Base-by-base conservation (phyloP, 441 rosid genomes). In the Cnidoscolus chayamansa region DNA sequence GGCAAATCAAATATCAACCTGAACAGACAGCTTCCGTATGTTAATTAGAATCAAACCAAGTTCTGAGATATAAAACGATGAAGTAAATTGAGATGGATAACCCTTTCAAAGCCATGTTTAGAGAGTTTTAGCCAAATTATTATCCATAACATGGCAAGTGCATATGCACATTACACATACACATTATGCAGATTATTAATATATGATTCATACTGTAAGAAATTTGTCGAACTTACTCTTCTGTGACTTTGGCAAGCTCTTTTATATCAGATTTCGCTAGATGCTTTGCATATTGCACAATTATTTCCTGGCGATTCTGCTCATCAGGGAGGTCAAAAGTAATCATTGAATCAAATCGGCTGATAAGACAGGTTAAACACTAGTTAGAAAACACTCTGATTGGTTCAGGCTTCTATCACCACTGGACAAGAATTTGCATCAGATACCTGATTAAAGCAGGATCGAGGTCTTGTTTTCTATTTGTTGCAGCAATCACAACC, bases 401-500 rank as follows among this genome's bases (percentile, higher is more conserved):
- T 49, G 35, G 17, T 65, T 73, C 70, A 47, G 66, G 54, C 15
- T 67, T 53, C 45, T 4, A 48, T 17, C 45, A 57, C 7, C 25
- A 10, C 43, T 25, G 2, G 20, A 63, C 20, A 58, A 31, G 32
- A 47, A 73, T 30, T 50, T 53, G 49, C n/a, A 35, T 12, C 47
- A 63, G 48, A 17, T 75, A 89, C 99, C 98, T 93, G 71, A 93
- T 85, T 67, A 93, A 80, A 61, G 99, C 97, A 31, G 97, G 92
- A 82, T 91, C 96, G 70, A 93, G 96, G 81, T 93, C 99, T 81
- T 89, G 94, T 84, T 92, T 95, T 78, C 98, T 84, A 78, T 93
- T 92, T 68, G 99, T 94, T 69, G 98, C 98, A 55, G 97, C 98
- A 69, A 94, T 84, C 47, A 94, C 91, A 9, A 91, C 90, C 58